A percentile compares a stretch with the other conserved stretches of the same genome.
Evolutionary conservation across 2,329 filamentous ascomycete genomes (phyloP).

Genomic region (Penicillium hesseltinei): DNA sequence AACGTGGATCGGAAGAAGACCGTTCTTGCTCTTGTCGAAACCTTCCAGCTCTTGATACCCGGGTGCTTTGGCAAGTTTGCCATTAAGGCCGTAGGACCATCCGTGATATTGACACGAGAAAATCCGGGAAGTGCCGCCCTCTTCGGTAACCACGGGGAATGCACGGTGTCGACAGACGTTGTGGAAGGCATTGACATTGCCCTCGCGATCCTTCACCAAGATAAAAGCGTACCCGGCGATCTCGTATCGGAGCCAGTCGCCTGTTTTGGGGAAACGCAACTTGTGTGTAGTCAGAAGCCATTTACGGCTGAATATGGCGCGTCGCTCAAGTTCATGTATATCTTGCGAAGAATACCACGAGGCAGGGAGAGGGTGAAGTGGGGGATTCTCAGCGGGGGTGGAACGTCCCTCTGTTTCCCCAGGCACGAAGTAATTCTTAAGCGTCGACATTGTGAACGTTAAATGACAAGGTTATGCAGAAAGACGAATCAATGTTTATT

Average conservation of each 20-base stretch:
- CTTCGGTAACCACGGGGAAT: conserved; percentile 24
- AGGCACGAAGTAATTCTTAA: neutral
- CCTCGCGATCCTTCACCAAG: conserved; percentile 51
- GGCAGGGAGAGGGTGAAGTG: conserved; percentile 46
- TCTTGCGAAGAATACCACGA: conserved; percentile 48
- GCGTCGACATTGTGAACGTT: conserved; percentile 6
- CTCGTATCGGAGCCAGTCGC: conserved; percentile 58
- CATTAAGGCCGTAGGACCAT: conserved; percentile 27
- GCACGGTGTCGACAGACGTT: conserved; percentile 27
- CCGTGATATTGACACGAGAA: conserved; percentile 28
- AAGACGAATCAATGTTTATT: neutral
- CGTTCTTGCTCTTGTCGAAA: conserved; percentile 26
- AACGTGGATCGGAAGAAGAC: conserved; percentile 22
- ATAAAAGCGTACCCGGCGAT: conserved; percentile 59
- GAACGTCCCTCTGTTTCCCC: neutral
- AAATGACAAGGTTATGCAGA: neutral
- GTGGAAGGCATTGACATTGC: conserved; percentile 47
- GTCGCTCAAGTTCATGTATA: conserved; percentile 56
- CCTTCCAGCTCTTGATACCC: conserved; percentile 23
- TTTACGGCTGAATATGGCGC: conserved; percentile 58
- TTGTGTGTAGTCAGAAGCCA: conserved; percentile 41
- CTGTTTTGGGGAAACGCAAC: conserved; percentile 50
- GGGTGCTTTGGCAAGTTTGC: conserved; percentile 25
- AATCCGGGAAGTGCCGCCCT: conserved; percentile 20
- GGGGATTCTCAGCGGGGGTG: conserved; percentile 13